Conservation (phyloP, 768 basidiomycete genomes). For the Chalciporus pseudorubinellus region DNA sequence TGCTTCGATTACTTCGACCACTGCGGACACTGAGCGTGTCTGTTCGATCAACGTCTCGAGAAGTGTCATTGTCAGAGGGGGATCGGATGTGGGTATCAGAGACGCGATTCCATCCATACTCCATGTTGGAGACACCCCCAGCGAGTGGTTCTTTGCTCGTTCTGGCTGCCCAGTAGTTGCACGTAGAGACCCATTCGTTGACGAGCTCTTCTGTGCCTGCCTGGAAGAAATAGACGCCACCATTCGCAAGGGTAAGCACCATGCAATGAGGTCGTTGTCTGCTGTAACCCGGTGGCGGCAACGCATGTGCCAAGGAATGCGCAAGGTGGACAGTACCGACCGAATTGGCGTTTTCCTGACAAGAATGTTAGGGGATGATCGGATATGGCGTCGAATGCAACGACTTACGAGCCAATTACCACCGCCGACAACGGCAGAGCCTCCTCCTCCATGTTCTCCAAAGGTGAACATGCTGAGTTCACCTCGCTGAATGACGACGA, state of each 20-base stretch:
- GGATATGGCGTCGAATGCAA: not conserved
- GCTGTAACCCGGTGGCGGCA: conserved; percentile 92
- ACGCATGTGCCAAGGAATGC: conserved; percentile 82
- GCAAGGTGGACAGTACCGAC: conserved; percentile 83
- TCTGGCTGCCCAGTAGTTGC: conserved; percentile 99
- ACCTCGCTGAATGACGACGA: conserved; percentile 93
- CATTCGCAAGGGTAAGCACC: conserved; percentile 84
- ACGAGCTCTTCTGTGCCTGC: conserved; percentile 99
- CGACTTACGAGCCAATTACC: conserved; percentile 95
- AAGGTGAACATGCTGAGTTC: conserved; percentile 96
- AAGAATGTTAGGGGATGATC: conserved; percentile 5
- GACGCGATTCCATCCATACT: conserved; percentile 95
- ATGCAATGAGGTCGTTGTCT: conserved; percentile 91
- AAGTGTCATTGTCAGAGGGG: conserved; percentile 55
- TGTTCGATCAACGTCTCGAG: conserved; percentile 46
- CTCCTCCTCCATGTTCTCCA: conserved; percentile 67
- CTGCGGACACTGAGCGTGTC: conserved; percentile 76
- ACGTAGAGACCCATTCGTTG: conserved; percentile 97
- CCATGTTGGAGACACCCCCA: conserved; percentile 98
- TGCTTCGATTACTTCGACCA: conserved; percentile 69
- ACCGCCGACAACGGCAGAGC: conserved; percentile 75
- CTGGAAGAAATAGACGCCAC: conserved; percentile 97
- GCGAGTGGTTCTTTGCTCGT: conserved; percentile 92
- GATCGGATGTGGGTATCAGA: conserved; percentile 54
- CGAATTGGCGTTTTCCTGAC: conserved; percentile 78